A percentile compares a stretch with the other conserved stretches of the same genome.
These are phyloP conservation scores for Lycium barbarum DNA, from an alignment of 257 asterid species.

Conservation along the genomic window DNA sequence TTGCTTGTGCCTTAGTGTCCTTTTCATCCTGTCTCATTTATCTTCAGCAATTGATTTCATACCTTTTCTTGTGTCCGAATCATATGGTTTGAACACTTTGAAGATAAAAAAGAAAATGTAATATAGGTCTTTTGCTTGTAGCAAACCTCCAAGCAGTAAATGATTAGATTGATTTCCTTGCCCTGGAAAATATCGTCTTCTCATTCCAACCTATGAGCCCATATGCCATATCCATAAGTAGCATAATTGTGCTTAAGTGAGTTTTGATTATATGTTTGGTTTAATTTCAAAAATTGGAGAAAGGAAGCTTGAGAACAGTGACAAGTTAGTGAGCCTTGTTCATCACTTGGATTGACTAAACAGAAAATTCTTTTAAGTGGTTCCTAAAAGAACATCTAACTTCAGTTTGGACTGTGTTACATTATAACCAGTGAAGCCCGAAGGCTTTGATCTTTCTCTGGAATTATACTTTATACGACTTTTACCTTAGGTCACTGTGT, in stretches of 20 bases:
- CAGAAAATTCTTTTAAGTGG: background rate
- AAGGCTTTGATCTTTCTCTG: background rate
- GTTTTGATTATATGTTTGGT: background rate
- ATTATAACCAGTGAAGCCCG: background rate
- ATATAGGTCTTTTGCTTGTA: background rate
- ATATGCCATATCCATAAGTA: background rate
- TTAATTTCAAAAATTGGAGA: background rate
- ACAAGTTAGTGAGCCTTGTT: background rate
- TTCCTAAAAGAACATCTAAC: background rate
- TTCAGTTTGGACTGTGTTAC: constrained; percentile 2
- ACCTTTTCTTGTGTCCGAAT: background rate
- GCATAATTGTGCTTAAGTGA: background rate
- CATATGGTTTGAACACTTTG: background rate
- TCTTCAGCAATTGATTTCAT: background rate
- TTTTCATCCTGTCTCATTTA: background rate
- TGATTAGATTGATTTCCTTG: background rate
- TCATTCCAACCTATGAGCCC: background rate
- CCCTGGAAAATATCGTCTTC: background rate
- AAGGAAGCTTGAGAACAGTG: background rate
- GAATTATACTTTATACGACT: background rate
- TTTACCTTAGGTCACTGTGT: background rate
- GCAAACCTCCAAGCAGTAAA: background rate
- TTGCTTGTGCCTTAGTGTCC: background rate
- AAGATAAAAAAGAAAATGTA: background rate
- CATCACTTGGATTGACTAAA: background rate